Percentiles rank a stretch among this genome's conserved stretches.
phyloP scores from a whole-genome alignment of 2,329 filamentous ascomycete species.

The Harringtonia lauricola region DNA sequence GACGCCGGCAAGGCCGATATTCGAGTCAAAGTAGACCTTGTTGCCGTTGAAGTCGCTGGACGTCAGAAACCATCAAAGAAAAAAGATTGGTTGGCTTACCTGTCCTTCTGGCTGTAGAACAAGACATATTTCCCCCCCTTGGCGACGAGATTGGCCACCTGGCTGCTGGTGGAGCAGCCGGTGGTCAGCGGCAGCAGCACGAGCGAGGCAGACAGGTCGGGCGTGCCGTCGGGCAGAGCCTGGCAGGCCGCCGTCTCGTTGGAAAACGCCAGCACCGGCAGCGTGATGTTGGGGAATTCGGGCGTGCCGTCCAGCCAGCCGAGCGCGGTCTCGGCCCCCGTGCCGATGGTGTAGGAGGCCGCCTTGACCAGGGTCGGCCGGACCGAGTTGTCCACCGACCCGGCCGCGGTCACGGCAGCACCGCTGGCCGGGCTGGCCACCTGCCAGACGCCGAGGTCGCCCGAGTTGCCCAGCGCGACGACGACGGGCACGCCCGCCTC shows the following conservation, averaged over 20 bases:
- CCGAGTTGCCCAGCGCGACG: slow-evolving; percentile 16
- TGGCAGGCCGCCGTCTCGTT: slow-evolving; percentile 41
- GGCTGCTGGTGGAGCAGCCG: slow-evolving; percentile 39
- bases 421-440: slow-evolving; percentile 37
- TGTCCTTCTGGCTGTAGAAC: slow-evolving; percentile 41
- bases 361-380: slow-evolving; percentile 29
- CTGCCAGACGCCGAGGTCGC: slow-evolving; percentile 31
- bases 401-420: slow-evolving; percentile 33
- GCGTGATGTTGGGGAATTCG: slow-evolving; percentile 30
- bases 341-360: slow-evolving; percentile 26
- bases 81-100: too few relatives aligned
- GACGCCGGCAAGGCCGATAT: slow-evolving; percentile 21
- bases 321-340: slow-evolving; percentile 20
- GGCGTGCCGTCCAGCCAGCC: slow-evolving; percentile 29
- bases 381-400: slow-evolving; percentile 35
- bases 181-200: slow-evolving; percentile 48
- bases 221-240: slow-evolving; percentile 33
- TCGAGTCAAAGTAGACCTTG: slow-evolving; percentile 20
- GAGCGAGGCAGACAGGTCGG: slow-evolving; percentile 44
- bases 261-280: slow-evolving; percentile 38
- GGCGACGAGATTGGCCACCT: slow-evolving; percentile 39
- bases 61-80: too few relatives aligned
- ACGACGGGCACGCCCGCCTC: slow-evolving; percentile 30
- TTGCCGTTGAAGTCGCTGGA: slow-evolving; percentile 19
- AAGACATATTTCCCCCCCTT: slow-evolving; percentile 49